phyloP scores from a whole-genome alignment of 495 filamentous ascomycete genomes.

The Penicillium subrubescens region DNA sequence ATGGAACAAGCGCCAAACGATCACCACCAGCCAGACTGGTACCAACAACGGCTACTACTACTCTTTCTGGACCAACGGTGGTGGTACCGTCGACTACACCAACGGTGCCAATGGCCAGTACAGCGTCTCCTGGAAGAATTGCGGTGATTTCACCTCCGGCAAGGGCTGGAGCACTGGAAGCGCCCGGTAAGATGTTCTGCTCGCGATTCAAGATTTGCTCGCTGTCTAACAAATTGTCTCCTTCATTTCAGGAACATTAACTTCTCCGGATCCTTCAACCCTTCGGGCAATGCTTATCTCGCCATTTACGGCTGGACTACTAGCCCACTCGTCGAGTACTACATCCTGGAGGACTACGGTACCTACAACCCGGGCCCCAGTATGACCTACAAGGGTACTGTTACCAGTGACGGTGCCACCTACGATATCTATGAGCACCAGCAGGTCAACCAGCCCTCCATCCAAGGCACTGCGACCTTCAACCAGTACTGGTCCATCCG shows the following conservation, averaged over 20 bases:
- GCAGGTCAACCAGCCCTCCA: constrained; percentile 62
- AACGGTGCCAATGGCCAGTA: constrained; percentile 60
- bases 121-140: constrained; percentile 54
- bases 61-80: constrained; percentile 64
- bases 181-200: constrained; percentile 30
- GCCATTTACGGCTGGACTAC: constrained; percentile 65
- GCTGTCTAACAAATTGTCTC: background rate
- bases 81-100: constrained; percentile 54
- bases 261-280: constrained; percentile 56
- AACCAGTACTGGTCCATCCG: constrained; percentile 65
- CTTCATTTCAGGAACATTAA: constrained; percentile 45
- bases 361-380: constrained; percentile 48
- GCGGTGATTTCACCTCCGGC: constrained; percentile 63
- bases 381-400: constrained; percentile 47
- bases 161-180: constrained; percentile 63
- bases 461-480: constrained; percentile 61
- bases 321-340: constrained; percentile 65
- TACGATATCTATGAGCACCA: constrained; percentile 66
- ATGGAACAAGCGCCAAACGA: constrained; percentile 33
- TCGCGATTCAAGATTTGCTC: background rate
- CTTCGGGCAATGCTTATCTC: constrained; percentile 61
- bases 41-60: constrained; percentile 63
- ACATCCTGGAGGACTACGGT: constrained; percentile 63
- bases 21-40: constrained; percentile 48
- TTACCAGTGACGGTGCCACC: constrained; percentile 59